Evolutionary conservation across 345 rosid genomes (phyloP).

Genomic region (Lumnitzera littorea): DNA sequence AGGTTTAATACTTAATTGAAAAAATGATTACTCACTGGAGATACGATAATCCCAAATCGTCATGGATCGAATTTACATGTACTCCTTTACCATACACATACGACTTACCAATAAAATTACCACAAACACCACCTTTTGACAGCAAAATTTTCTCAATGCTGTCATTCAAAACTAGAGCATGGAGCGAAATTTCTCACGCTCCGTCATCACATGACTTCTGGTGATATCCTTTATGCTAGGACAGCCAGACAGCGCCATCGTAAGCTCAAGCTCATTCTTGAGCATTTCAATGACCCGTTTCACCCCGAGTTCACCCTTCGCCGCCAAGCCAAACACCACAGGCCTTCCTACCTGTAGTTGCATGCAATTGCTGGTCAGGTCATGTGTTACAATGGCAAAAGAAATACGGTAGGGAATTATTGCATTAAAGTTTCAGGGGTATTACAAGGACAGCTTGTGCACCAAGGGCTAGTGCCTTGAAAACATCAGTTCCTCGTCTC

Average conservation of each 20-base stretch:
- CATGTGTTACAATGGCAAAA: background rate
- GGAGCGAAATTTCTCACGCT: constrained; percentile 36
- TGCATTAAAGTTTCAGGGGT: constrained; percentile 3
- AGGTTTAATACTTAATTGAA: too few species aligned
- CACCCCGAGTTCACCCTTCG: constrained; percentile 67
- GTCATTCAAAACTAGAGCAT: constrained; percentile 25
- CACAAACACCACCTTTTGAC: too few species aligned
- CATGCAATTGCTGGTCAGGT: background rate
- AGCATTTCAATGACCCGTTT: constrained; percentile 59
- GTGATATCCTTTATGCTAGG: constrained; percentile 46
- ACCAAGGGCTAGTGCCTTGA: constrained; percentile 89
- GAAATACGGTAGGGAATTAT: background rate
- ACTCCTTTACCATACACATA: too few species aligned
- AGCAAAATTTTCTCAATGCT: too few species aligned
- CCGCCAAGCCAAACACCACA: constrained; percentile 59
- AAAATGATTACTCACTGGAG: too few species aligned
- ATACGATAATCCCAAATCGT: too few species aligned
- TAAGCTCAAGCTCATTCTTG: constrained; percentile 65
- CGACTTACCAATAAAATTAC: too few species aligned
- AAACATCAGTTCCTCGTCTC: constrained; percentile 74
- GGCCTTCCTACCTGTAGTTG: constrained; percentile 84
- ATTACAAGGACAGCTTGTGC: constrained; percentile 86
- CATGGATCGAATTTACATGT: too few species aligned
- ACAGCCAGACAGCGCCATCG: constrained; percentile 83
- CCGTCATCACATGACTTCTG: constrained; percentile 50